These are phyloP conservation scores for Alternaria burnsii DNA, from an alignment of 2,329 filamentous ascomycete species.

Conservation along the genomic window DNA sequence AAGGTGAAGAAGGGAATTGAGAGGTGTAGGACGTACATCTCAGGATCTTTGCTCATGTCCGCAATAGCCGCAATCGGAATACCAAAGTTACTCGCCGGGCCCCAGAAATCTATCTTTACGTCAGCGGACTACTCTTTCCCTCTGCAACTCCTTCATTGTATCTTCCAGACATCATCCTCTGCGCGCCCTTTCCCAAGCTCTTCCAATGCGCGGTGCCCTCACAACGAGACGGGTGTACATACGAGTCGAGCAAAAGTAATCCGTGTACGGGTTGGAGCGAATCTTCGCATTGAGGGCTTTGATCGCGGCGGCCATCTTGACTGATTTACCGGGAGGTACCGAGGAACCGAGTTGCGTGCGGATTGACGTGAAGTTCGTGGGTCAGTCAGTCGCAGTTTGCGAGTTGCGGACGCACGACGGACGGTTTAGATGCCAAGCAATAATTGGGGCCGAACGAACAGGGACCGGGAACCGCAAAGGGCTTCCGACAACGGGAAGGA, in stretches of 20 bases:
- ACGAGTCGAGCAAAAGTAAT: constrained; percentile 65
- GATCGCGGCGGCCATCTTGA: constrained; percentile 61
- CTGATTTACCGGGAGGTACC: not conserved
- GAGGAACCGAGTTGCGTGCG: constrained; percentile 9
- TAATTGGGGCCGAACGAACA: constrained; percentile 15
- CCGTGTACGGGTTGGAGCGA: constrained; percentile 58
- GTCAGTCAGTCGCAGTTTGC: constrained; percentile 10
- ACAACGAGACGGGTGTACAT: constrained; percentile 41
- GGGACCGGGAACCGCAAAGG: constrained; percentile 10
- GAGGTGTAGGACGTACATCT: constrained; percentile 53
- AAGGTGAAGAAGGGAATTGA: not conserved
- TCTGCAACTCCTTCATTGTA: not conserved
- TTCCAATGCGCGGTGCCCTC: constrained; percentile 3
- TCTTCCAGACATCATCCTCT: not conserved
- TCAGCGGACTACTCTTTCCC: constrained; percentile 12
- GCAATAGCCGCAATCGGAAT: constrained; percentile 63
- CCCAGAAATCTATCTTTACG: constrained; percentile 59
- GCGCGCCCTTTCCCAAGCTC: not conserved
- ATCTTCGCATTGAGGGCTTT: constrained; percentile 64
- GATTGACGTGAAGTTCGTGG: constrained; percentile 10
- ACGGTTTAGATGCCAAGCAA: constrained; percentile 19
- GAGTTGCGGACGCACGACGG: constrained; percentile 15
- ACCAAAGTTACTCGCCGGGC: constrained; percentile 62
- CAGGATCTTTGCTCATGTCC: constrained; percentile 63
- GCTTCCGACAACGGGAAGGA: constrained; percentile 15